Conservation (phyloP, 768 basidiomycete species). For the Tulasnella calospora region DNA sequence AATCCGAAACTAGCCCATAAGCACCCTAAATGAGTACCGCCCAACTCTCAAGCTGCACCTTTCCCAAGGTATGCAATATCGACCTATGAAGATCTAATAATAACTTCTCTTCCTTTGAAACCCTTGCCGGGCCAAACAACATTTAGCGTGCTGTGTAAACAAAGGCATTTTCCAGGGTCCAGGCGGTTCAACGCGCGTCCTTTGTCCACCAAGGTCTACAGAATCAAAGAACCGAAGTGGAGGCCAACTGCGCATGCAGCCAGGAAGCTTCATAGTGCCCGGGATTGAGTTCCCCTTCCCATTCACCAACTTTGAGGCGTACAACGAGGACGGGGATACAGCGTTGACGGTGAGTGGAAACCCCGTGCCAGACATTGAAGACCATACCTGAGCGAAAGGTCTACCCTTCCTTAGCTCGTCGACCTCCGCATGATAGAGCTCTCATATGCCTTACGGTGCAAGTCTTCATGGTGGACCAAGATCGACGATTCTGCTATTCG, state of each 20-base stretch:
- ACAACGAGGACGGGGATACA: neutral
- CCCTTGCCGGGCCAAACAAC: too few species aligned
- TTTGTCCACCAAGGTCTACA: neutral
- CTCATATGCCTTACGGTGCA: constrained; percentile 15
- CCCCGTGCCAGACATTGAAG: neutral
- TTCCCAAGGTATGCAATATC: too few species aligned
- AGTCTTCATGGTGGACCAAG: constrained; percentile 20
- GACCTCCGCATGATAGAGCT: constrained; percentile 1
- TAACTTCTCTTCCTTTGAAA: too few species aligned
- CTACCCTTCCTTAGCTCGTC: neutral
- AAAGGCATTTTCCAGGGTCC: too few species aligned
- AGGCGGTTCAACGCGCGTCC: neutral
- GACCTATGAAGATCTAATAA: too few species aligned
- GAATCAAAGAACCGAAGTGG: neutral
- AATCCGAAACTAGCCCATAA: too few species aligned
- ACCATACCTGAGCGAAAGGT: neutral
- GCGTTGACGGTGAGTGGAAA: neutral
- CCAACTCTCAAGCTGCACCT: too few species aligned
- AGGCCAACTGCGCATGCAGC: neutral
- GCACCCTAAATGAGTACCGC: too few species aligned
- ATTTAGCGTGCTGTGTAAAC: too few species aligned
- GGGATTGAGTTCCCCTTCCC: neutral
- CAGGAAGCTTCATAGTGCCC: neutral
- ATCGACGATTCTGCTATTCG: constrained; percentile 5
- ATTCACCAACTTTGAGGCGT: neutral